These are phyloP conservation scores for Scleroderma bovista DNA, from an alignment of 768 basidiomycete species.

Conservation along the genomic window DNA sequence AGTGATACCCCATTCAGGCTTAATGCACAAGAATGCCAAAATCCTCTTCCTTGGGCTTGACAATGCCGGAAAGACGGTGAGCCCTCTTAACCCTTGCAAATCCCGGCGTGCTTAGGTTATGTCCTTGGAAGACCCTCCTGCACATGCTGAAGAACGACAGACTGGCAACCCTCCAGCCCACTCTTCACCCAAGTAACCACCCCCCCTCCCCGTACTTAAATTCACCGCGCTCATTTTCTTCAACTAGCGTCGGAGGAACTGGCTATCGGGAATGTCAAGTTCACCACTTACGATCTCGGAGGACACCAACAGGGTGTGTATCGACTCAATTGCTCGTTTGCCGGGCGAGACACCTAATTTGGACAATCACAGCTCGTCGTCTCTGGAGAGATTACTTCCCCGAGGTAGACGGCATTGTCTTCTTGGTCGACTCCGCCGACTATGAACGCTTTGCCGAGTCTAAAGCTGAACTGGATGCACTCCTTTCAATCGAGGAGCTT, in stretches of 20 bases:
- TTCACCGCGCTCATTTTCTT: conserved; percentile 5
- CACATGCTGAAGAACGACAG: conserved; percentile 99
- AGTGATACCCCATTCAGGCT: conserved; percentile 41
- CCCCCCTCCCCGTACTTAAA: background rate
- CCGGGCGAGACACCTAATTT: background rate
- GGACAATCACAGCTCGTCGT: conserved; percentile 63
- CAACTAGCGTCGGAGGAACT: conserved; percentile 91
- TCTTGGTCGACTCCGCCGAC: conserved; percentile 96
- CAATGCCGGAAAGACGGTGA: conserved; percentile 97
- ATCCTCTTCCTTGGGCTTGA: conserved; percentile 98
- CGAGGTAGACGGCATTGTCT: conserved; percentile 97
- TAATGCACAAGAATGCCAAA: conserved; percentile 98
- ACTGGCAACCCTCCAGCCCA: conserved; percentile 94
- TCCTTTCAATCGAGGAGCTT: conserved; percentile 93
- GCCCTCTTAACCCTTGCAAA: conserved; percentile 18
- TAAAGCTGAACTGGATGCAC: conserved; percentile 94
- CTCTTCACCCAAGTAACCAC: conserved; percentile 91
- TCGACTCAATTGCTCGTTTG: background rate
- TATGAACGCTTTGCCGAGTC: conserved; percentile 94
- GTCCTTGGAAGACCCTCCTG: conserved; percentile 67
- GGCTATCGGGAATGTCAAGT: conserved; percentile 98
- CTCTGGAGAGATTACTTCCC: conserved; percentile 99
- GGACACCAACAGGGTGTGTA: conserved; percentile 90
- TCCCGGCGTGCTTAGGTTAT: conserved; percentile 3
- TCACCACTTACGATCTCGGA: conserved; percentile 97